Evolutionary conservation across 2,329 filamentous ascomycete genomes (phyloP).

Genomic region (Niveomyces coronatus): DNA sequence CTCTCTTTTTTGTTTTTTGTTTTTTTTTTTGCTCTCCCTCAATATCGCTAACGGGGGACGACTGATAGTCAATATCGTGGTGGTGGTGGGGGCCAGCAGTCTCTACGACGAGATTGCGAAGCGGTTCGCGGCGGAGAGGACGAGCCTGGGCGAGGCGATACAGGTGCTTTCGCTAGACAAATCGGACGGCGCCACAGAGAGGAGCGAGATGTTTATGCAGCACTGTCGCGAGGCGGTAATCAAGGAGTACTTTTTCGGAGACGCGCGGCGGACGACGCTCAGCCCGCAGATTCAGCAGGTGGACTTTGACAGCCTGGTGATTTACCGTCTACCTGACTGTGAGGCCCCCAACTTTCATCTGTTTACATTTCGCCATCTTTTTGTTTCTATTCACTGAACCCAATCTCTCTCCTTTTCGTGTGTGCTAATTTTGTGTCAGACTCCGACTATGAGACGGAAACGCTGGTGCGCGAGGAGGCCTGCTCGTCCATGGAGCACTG

Average conservation of each 20-base stretch:
- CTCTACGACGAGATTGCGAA: constrained; percentile 65
- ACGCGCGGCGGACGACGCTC: constrained; percentile 60
- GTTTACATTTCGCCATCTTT: background rate
- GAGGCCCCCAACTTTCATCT: constrained; percentile 17
- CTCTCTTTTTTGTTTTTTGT: no score
- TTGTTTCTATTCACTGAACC: background rate
- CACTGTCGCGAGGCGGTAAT: constrained; percentile 65
- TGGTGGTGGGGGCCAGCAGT: constrained; percentile 71
- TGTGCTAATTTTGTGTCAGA: constrained; percentile 12
- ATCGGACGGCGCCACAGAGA: constrained; percentile 73
- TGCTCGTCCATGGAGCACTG: constrained; percentile 65
- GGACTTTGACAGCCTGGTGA: constrained; percentile 60
- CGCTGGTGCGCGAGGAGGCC: constrained; percentile 55
- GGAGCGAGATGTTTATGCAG: constrained; percentile 65
- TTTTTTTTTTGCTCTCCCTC: no score
- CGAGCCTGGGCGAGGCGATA: constrained; percentile 55
- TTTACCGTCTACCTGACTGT: constrained; percentile 62
- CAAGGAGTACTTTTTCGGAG: constrained; percentile 91
- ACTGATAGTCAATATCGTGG: constrained; percentile 65
- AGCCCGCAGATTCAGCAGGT: constrained; percentile 83
- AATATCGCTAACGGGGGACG: constrained; percentile 26
- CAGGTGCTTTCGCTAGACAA: constrained; percentile 70
- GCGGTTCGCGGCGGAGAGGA: constrained; percentile 50
- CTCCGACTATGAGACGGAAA: constrained; percentile 20
- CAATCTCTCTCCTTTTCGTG: background rate